Base-by-base conservation (phyloP, 129 eudicot genomes). In the Solidago caesia region DNA sequence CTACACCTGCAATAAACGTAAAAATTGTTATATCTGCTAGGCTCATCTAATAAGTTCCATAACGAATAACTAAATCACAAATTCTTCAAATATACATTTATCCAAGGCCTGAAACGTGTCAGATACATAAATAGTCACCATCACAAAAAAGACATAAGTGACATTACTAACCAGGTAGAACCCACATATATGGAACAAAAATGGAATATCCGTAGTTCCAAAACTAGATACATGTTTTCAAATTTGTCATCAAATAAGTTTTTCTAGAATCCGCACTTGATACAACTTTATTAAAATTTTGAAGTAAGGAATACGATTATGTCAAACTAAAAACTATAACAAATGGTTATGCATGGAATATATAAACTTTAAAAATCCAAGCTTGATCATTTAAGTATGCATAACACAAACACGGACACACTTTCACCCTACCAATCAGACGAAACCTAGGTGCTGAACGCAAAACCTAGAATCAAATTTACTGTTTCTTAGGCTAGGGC, bases 1-100 rank as follows among this genome's bases (percentile, higher is more conserved):
- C 99, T 68, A 95, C 97, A 77, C 91, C 99, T 95, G 96, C 80
- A 82, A 65, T 59, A 70, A 64, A 76, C 47, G 68, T 64, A 64
- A 52, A 13, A 80, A 21, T 5, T 16, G 44, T 77, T 69, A 77
- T 68, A 77, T 68, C 53, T 51, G 42, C 61, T 29, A 60, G 11
- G 39, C 55, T 63, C 52, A 27, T 45, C 39, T 58, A 29, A 60
- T 44, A 29, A 76, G 82, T 29, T 73, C 57, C 27, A 25, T 29
- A 13, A 11, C 13, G 43, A 7, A 3, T 8, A 10, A 21, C 66
- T 60, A 60, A 5, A 48, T 33, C 4, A 51, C n/a, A 11, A 51
- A 6, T 12, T 8, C 63, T 57, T 57, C 13, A 16, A 57, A 7
- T 7, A 57, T 4, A n/a, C 63, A 57, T 48, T 2, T 48, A 12